Conservation (phyloP, 2,329 filamentous ascomycete species). For the Apiospora sp. region DNA sequence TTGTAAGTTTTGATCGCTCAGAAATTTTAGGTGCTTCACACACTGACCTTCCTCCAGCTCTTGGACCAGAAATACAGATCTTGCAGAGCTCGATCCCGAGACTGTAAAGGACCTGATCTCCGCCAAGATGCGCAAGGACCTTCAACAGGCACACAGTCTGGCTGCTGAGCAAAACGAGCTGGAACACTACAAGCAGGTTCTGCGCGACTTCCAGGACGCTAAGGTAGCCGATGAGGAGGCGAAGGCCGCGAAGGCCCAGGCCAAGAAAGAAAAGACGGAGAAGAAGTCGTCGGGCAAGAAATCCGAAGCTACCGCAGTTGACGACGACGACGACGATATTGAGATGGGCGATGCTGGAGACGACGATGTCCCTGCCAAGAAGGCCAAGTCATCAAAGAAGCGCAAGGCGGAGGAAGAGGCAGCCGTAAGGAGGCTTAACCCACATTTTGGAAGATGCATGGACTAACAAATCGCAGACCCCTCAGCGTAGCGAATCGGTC, state of each 20-base stretch:
- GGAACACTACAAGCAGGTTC: conserved; percentile 82
- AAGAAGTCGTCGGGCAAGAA: conserved; percentile 56
- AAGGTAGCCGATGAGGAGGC: conserved; percentile 63
- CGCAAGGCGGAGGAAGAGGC: conserved; percentile 85
- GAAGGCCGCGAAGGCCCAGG: conserved; percentile 37
- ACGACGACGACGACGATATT: conserved; percentile 60
- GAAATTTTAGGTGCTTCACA: not conserved
- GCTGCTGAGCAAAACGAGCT: conserved; percentile 81
- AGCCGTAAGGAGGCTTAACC: conserved; percentile 60
- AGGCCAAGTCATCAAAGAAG: conserved; percentile 73
- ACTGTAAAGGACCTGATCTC: conserved; percentile 73
- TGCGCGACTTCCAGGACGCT: conserved; percentile 74
- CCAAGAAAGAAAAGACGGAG: conserved; percentile 39
- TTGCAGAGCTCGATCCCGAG: conserved; percentile 78
- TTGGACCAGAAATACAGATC: conserved; percentile 87
- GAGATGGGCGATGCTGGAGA: conserved; percentile 60
- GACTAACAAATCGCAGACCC: conserved; percentile 51
- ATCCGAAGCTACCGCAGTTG: conserved; percentile 60
- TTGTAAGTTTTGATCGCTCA: conserved; percentile 74
- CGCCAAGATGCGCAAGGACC: conserved; percentile 80
- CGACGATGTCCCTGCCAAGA: conserved; percentile 49
- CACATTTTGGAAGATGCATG: not conserved
- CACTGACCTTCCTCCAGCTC: conserved; percentile 62
- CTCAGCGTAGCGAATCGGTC: conserved; percentile 66
- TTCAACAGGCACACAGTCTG: conserved; percentile 81